These are phyloP conservation scores for Geotrichum restrictum DNA, from an alignment of 1,139 yeast genomes.

Conservation along the genomic window DNA sequence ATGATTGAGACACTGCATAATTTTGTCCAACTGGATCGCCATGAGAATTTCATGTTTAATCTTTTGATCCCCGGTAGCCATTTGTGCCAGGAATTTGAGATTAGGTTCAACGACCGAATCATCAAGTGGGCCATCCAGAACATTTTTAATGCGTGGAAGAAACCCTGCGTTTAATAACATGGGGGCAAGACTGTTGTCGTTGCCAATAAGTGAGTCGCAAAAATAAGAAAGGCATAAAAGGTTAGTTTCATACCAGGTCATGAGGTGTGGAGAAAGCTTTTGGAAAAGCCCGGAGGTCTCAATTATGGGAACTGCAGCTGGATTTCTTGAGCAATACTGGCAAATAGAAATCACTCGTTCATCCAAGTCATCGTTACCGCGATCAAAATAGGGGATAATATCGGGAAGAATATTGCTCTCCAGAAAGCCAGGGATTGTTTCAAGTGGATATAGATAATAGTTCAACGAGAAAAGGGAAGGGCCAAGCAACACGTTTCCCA, in stretches of 20 bases:
- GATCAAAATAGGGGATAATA: not conserved
- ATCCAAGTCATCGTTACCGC: not conserved
- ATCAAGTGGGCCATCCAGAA: not conserved
- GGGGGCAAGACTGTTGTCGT: not conserved
- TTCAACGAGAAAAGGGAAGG: not conserved
- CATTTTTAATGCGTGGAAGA: not conserved
- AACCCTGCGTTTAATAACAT: not conserved
- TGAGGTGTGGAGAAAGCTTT: not conserved
- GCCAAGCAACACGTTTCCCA: not conserved
- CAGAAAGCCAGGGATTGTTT: not conserved
- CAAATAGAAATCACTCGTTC: not conserved
- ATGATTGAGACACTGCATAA: not conserved
- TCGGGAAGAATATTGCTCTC: not conserved
- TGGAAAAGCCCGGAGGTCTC: not conserved
- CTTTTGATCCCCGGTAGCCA: not conserved
- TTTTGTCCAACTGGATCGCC: not conserved
- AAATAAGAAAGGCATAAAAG: not conserved
- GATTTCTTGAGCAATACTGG: not conserved
- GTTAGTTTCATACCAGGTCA: not conserved
- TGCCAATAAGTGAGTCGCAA: not conserved
- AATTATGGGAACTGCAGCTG: not conserved
- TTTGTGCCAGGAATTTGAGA: not conserved
- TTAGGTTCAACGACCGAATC: not conserved
- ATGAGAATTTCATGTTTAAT: not conserved
- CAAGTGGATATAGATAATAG: no score